phyloP scores from a whole-genome alignment of 164 flowering plant species.

The Vitis riparia region DNA sequence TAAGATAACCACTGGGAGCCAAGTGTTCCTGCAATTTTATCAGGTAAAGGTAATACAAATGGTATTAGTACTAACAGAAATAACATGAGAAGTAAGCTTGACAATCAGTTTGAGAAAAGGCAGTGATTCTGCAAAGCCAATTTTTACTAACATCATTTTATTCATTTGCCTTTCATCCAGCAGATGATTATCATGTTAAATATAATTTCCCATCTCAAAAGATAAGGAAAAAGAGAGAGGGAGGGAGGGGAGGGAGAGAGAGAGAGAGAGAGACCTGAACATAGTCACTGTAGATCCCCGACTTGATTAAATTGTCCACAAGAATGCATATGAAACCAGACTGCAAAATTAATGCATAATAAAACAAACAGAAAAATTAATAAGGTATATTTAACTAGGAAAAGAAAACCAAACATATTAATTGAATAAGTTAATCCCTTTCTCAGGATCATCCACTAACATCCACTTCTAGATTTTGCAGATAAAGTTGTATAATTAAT shows the following conservation, averaged over 20 bases:
- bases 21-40: slow-evolving; percentile 67
- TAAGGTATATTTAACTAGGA: not conserved
- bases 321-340: slow-evolving; percentile 63
- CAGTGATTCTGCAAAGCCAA: too few species aligned
- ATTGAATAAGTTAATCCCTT: too few species aligned
- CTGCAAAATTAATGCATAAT: slow-evolving; percentile 42
- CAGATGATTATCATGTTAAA: too few species aligned
- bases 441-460: too few species aligned
- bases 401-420: not conserved
- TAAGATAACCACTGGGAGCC: slow-evolving; percentile 94
- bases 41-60: not conserved
- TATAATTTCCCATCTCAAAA: too few species aligned
- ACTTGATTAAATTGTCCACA: slow-evolving; percentile 64
- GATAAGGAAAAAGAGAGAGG: slow-evolving; percentile 1
- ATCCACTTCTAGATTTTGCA: too few species aligned
- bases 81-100: too few species aligned
- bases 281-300: slow-evolving; percentile 66
- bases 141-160: too few species aligned
- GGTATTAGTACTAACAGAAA: too few species aligned
- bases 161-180: too few species aligned
- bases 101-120: too few species aligned
- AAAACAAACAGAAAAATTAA: not conserved
- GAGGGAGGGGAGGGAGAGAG: slow-evolving; percentile 15
- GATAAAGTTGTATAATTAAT: too few species aligned
- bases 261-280: slow-evolving; percentile 57